Base-by-base conservation (phyloP, 2,329 filamentous ascomycete species). In the Exophiala dermatitidis region DNA sequence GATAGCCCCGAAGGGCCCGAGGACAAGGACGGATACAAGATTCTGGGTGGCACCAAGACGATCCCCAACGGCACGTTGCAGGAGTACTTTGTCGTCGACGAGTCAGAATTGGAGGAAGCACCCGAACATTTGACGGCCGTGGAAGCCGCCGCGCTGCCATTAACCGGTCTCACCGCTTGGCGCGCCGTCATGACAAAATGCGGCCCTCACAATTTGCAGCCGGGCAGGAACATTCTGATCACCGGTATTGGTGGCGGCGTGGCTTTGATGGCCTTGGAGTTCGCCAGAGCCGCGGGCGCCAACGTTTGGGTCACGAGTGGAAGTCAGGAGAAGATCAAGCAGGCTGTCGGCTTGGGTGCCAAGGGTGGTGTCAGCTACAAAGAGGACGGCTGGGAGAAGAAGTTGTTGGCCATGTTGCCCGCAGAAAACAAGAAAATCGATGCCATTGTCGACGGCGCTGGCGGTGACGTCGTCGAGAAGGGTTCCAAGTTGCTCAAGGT, bases 181-280 rank as follows among this genome's bases (percentile, higher is more conserved):
- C 77, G 93, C 42, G 91, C 90, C 0, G 73, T 94, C 41, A 80
- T 93, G 48, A 85, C 80, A 4, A 97, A 97, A 76, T 83, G 79
- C 46, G 62, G 62, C 8, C 34, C 48, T 33, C 48, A 54, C n/a
- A 75, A 75, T 52, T 67, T 71, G 10, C 60, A 66, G 3, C 62
- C 68, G 0, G 88, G 88, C 2, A 73, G 80, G 57, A 95, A 94
- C 65, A 76, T 97, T 3, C 74, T 97, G 32, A 72, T 97, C 40
- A 96, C 91, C 3, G 91, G 91, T 0, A 94, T 97, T 68, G 91
- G 91, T 0, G 91, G 91, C 34, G 91, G 91, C 41, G 91, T 96
- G 1, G 91, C 91, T 33, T 73, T 96, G 51, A 84, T 88, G 74
- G 85, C 80, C 4, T 73, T 96, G 62, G 78, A 88, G 68, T 95